Conservation (phyloP, 768 basidiomycete genomes). For the Sporobolomyces pararoseus region DNA sequence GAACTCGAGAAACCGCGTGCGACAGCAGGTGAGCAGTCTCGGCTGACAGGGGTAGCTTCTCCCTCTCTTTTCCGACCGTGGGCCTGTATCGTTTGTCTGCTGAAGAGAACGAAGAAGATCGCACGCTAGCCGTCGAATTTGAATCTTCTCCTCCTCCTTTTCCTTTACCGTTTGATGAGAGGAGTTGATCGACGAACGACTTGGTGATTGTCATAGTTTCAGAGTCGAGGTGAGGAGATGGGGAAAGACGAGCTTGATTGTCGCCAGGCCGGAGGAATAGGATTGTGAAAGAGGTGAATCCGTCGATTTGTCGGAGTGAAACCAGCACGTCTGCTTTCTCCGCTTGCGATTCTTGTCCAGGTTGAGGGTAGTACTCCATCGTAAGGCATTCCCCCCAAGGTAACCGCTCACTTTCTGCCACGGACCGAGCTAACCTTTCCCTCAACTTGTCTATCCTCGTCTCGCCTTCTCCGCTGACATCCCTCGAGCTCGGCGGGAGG, state of each 20-base stretch:
- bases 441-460: not conserved
- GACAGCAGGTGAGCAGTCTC: not conserved
- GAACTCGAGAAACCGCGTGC: slow-evolving; percentile 1
- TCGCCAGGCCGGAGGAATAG: not conserved
- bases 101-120: not conserved
- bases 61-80: not conserved
- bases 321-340: slow-evolving; percentile 12
- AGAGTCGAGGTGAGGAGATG: too few relatives aligned
- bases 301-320: not conserved
- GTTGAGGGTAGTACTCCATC: not conserved
- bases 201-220: too few relatives aligned
- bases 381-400: slow-evolving; percentile 6
- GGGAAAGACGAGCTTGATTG: too few relatives aligned
- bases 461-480: too few relatives aligned
- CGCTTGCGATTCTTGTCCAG: not conserved
- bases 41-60: slow-evolving; percentile 5
- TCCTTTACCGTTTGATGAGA: too few relatives aligned
- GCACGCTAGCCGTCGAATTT: not conserved
- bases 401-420: not conserved
- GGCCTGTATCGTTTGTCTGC: not conserved
- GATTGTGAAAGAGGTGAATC: not conserved
- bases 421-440: not conserved
- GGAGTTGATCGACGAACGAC: not conserved
- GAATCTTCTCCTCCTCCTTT: not conserved
- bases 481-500: too few relatives aligned